Base-by-base conservation (phyloP, 345 rosid species). In the Dovyalis caffra region DNA sequence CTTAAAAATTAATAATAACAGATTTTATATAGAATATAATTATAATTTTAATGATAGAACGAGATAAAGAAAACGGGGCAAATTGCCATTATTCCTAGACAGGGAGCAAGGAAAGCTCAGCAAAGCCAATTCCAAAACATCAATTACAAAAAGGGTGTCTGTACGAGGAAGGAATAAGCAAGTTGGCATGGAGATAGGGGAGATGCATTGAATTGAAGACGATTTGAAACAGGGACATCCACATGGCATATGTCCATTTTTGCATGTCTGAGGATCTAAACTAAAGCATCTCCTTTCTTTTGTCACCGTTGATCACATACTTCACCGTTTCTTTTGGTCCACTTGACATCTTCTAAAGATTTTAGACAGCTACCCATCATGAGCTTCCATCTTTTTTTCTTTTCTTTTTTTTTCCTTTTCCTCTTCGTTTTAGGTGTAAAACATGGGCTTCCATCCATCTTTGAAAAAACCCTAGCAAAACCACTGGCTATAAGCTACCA, bases 261-360 rank as follows among this genome's bases (percentile, higher is more conserved):
- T 18, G n/a, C n/a, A n/a, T 35, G 0, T n/a, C 45, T 38, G 40
- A 37, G 7, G 40, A 35, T 37, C 69, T 15, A 26, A 38, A 21
- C 29, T 1, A 28, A 9, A 60, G 29, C 26, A 10, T 10, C 29
- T 25, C 33, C 64, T 43, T 43, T 43, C 64, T 25, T 23, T 23
- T 26, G 16, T 60, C 64, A 40, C 14, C 10, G 5, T 21, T 8
- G 64, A 9, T 23, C 64, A 26, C 29, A 31, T 5, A 8, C 33
- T 71, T 16, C 16, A 57, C 51, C 21, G 25, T 57, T 57, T 25
- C 21, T 35, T 28, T 61, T 7, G 34, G 18, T 40, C 75, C 58
- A 40, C 68, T 61, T 26, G 56, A 60, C 66, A 2, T 71, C 72
- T 69, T 51, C 62, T 49, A 49, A n/a, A 32, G 31, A 21, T 51